Evolutionary conservation across 2,329 filamentous ascomycete genomes (phyloP), one percentile per base, ranked within the genome.

Genomic region (Xylariales sp.): DNA sequence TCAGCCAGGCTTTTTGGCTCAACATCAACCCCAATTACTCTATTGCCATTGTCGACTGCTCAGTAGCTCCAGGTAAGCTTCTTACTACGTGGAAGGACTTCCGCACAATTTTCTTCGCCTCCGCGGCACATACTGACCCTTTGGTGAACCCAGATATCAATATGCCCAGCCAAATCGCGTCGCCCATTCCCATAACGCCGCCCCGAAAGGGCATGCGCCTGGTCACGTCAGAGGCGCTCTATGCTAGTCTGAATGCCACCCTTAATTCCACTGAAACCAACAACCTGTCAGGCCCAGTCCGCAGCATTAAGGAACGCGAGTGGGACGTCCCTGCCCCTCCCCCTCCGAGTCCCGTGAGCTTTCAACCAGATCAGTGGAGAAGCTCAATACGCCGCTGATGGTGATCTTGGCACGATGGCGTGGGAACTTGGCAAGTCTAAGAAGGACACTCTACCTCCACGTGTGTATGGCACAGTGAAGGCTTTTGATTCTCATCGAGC

Each of bases 271-370:
- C 66, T 41, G 66, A 66, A 48, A 56, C 62, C 43, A 57, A 55
- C 49, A 54, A 61, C 38, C 59, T 66, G 14, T 54, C 62, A 42
- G 66, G 69, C 3, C 72, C 74, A 1, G 62, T 69, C 44, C 72
- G 68, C 47, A 62, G 65, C 46, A 75, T 77, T 49, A 66, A 66
- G 45, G 72, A 78, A 50, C 63, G 74, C 41, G 78, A 82, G 58
- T 83, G 81, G 62, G 67, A 70, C 21, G 77, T 81, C 15, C 79
- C 79, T n/a, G 77, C 78, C 12, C 75, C 79, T 28, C 79, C 79
- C 11, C 79, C 79, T 15, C 77, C 79, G 11, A 80, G 74, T 48
- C 79, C 79, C 6, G 74, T 83, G 53, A 75, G 74, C 60, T 81
- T 80, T 53, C 69, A 74, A 20, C 58, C 63, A 17, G 75, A 81